Evolutionary conservation across 768 basidiomycete genomes (phyloP), one percentile per base, ranked within the genome.

Genomic region (Podaxis mareebaensis): DNA sequence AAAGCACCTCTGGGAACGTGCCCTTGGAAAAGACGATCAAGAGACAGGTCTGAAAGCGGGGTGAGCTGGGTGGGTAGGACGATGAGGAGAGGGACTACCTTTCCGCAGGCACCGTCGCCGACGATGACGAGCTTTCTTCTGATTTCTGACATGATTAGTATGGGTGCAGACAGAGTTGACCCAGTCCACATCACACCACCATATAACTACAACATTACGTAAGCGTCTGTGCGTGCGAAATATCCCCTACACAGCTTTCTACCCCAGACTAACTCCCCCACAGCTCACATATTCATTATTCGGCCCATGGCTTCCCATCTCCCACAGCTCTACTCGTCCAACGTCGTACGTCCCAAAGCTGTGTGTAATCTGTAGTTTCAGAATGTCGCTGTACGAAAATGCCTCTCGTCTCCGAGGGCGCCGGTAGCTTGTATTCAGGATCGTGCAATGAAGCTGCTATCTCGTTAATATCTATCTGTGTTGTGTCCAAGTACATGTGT

Each of bases 81-180:
- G 58, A 46, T n/a, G 65, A 53, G 7, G 44, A 56, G 30, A 61
- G 33, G 36, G 58, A 59, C 55, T 42, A 92, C 92, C 91, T 95
- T 95, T 80, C 93, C 94, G 71, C 93, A 96, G 78, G 93, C 94
- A 86, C 95, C 95, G 82, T 96, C 95, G 77, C 96, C 96, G 69
- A 99, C 96, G 77, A 98, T 97, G 77, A 99, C 96, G 71, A 99
- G 90, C 81, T 99, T 99, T 79, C 95, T 91, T 80, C 96, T 88
- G 79, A 98, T 96, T 83, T 97, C 96, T 75, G 95, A 90, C 95
- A 98, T 98, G 77, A 58, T 65, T 64, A 62, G 61, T 62, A 62
- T 33, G 42, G 60, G 53, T 55, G 53, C 53, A 62, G 53, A 42
- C 53, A 62, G 61, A 62, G 61, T 52, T 52, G n/a, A 38, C 28